Evolutionary conservation across 371 early-diverging fungal species (phyloP).

Genomic region (Mucor indicus): DNA sequence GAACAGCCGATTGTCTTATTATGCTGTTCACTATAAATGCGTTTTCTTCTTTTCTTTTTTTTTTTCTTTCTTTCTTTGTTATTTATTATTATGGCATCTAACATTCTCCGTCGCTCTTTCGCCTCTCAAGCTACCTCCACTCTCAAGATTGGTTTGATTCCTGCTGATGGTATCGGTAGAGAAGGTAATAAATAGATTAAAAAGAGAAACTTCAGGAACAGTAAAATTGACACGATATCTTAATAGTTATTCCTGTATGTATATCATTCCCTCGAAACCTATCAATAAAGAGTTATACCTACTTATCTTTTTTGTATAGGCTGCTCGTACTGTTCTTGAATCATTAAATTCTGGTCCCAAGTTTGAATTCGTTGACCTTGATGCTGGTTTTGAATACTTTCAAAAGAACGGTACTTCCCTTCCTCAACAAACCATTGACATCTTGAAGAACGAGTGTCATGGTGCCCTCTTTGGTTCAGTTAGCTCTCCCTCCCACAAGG

Average conservation of each 20-base stretch:
- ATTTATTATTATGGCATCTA: conserved; percentile 30
- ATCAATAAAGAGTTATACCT: neutral
- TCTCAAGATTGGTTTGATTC: conserved; percentile 87
- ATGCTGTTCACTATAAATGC: conserved; percentile 6
- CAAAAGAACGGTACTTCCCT: conserved; percentile 88
- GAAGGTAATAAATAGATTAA: conserved; percentile 55
- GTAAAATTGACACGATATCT: neutral
- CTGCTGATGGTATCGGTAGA: conserved; percentile 93
- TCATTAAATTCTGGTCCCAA: conserved; percentile 60
- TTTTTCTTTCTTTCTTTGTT: neutral
- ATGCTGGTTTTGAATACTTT: conserved; percentile 94
- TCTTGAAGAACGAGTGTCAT: conserved; percentile 75
- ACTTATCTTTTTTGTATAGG: conserved; percentile 43
- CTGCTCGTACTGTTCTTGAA: conserved; percentile 85
- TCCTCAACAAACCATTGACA: conserved; percentile 80
- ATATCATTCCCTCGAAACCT: neutral
- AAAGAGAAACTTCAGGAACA: neutral
- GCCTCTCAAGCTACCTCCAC: conserved; percentile 47
- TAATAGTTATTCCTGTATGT: conserved; percentile 28
- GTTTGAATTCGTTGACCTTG: conserved; percentile 78
- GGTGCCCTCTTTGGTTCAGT: conserved; percentile 97
- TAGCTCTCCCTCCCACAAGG: conserved; percentile 95
- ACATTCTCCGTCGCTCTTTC: conserved; percentile 52
- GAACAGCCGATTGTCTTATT: conserved; percentile 3
- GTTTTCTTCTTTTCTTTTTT: neutral